Evolutionary conservation across 768 basidiomycete species (phyloP).

Genomic region (Boletus coccyginus): DNA sequence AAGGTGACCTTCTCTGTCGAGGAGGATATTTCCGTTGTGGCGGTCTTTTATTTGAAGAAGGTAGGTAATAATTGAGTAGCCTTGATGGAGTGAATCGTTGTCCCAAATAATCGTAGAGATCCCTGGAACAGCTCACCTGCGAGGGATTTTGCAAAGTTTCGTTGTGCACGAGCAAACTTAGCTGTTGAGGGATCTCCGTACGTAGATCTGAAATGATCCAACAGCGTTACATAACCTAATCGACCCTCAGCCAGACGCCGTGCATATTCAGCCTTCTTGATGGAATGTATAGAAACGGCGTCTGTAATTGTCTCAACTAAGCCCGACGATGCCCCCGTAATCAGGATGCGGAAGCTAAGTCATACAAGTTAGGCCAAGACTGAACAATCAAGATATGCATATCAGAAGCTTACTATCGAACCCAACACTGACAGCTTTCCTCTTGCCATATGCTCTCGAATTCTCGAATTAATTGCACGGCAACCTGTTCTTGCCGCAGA

Average conservation of each 20-base stretch:
- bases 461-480: constrained; percentile 90
- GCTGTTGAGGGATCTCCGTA: constrained; percentile 88
- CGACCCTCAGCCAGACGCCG: constrained; percentile 76
- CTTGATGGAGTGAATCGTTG: constrained; percentile 34
- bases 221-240: constrained; percentile 81
- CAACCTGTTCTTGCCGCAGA: constrained; percentile 94
- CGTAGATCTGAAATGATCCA: constrained; percentile 89
- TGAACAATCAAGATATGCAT: not conserved
- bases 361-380: not conserved
- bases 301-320: constrained; percentile 98
- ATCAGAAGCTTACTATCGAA: constrained; percentile 67
- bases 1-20: constrained; percentile 92
- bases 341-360: constrained; percentile 88
- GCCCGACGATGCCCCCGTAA: constrained; percentile 90
- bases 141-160: constrained; percentile 90
- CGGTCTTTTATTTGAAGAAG: constrained; percentile 97
- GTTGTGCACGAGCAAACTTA: constrained; percentile 86
- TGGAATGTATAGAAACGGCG: constrained; percentile 97
- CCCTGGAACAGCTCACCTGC: constrained; percentile 49
- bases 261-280: constrained; percentile 98
- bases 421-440: constrained; percentile 90
- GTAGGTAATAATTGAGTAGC: constrained; percentile 95
- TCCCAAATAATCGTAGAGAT: not conserved
- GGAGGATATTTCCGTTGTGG: constrained; percentile 96
- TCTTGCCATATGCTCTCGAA: constrained; percentile 95